Percentiles rank a stretch among this genome's conserved stretches.
Conservation (phyloP, 176 grass and related monocot species). For the Paspalum notatum region DNA sequence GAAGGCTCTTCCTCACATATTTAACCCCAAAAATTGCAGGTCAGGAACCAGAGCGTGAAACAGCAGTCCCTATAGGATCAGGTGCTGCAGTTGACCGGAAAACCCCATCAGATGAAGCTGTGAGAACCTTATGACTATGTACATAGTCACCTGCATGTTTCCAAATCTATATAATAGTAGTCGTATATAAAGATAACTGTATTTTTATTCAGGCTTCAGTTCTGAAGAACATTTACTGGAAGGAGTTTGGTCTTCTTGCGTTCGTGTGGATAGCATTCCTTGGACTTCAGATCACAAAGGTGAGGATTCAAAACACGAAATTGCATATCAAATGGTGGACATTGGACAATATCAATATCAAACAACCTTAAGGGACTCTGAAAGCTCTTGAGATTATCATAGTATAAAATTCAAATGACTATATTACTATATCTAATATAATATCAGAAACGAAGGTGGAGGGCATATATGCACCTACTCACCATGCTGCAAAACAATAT, state of each 20-base stretch:
- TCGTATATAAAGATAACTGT: not conserved
- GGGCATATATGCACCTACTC: not conserved
- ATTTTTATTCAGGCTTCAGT: slow-evolving; percentile 50
- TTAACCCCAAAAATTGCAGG: slow-evolving; percentile 23
- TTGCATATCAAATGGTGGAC: not conserved
- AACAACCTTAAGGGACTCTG: too few relatives aligned
- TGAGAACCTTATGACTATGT: not conserved
- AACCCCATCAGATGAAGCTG: slow-evolving; percentile 10
- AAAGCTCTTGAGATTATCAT: too few relatives aligned
- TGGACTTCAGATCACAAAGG: slow-evolving; percentile 72
- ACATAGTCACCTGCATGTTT: not conserved
- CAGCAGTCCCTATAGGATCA: slow-evolving; percentile 29
- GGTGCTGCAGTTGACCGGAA: not conserved
- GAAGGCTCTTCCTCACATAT: not conserved
- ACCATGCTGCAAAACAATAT: too few relatives aligned
- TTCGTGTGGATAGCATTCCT: slow-evolving; percentile 82
- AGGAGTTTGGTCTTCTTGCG: slow-evolving; percentile 69
- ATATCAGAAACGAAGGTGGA: not conserved
- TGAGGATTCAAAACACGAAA: slow-evolving; percentile 13
- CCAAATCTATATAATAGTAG: not conserved
- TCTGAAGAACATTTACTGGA: slow-evolving; percentile 74
- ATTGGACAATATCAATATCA: too few relatives aligned
- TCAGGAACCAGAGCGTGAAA: slow-evolving; percentile 54
- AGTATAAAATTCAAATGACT: too few relatives aligned
- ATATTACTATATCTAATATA: too few relatives aligned